A percentile compares a stretch with the other conserved stretches of the same genome.
Conservation (phyloP, 352 stramenopile genomes). For the Thalassiosira livingstoniorum region DNA sequence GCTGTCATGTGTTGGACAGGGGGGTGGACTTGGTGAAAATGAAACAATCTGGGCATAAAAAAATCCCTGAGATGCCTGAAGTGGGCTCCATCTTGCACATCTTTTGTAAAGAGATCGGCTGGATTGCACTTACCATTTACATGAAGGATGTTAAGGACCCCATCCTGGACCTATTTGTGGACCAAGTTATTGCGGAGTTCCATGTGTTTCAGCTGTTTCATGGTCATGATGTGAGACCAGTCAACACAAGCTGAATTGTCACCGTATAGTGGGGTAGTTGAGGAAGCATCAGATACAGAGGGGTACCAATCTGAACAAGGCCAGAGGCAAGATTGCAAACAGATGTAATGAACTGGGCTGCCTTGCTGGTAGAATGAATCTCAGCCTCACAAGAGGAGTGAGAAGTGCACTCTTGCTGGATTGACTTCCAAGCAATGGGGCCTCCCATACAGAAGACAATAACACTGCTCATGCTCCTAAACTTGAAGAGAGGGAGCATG, state of each 20-base stretch:
- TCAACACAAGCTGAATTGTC: slow-evolving; percentile 36
- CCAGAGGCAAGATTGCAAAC: not conserved
- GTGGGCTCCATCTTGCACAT: slow-evolving; percentile 43
- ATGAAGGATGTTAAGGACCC: slow-evolving; percentile 19
- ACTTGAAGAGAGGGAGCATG: too few relatives aligned
- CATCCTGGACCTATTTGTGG: slow-evolving; percentile 12
- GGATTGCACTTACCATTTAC: slow-evolving; percentile 35
- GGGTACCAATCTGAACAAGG: not conserved
- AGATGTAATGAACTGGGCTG: slow-evolving; percentile 5
- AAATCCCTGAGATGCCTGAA: slow-evolving; percentile 37
- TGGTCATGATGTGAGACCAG: slow-evolving; percentile 23
- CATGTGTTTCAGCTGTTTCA: slow-evolving; percentile 30
- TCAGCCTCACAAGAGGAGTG: slow-evolving; percentile 36
- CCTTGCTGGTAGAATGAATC: slow-evolving; percentile 15
- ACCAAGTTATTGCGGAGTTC: slow-evolving; percentile 34
- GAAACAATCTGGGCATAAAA: too few relatives aligned
- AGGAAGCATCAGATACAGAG: not conserved
- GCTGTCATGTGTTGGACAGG: too few relatives aligned
- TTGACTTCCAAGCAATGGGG: slow-evolving; percentile 17
- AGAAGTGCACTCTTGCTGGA: slow-evolving; percentile 7
- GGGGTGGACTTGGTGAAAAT: too few relatives aligned
- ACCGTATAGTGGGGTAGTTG: slow-evolving; percentile 33
- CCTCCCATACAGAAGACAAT: slow-evolving; percentile 11
- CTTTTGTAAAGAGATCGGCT: slow-evolving; percentile 50
- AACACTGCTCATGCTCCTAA: slow-evolving; percentile 7